Evolutionary conservation across 306 rosid genomes (phyloP), one percentile per base, ranked within the genome.

Genomic region (Luffa acutangula): DNA sequence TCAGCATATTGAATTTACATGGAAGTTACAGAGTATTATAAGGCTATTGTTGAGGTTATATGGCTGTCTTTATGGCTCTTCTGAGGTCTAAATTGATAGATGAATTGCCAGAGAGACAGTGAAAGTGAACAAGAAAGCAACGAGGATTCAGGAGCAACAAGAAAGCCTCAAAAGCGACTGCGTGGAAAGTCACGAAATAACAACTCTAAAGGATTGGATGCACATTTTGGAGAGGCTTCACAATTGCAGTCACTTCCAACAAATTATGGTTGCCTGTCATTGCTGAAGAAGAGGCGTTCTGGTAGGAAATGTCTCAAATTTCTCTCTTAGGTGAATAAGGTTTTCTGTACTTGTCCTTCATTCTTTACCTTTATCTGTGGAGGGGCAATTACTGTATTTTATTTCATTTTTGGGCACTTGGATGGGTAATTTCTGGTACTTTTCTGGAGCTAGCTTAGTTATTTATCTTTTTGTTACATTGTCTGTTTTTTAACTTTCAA

Each of bases 71-170:
- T 42, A 80, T 41, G 11, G 36, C 70, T 81, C 78, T 37, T 71
- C 60, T 85, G 21, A 62, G 73, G 75, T 82, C 81, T 87, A 70
- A 85, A 75, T 39, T 84, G 69, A 59, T 70, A 78, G 58, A 72
- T 88, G 73, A 59, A 45, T 74, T 84, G 84, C 43, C 93, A 95
- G 97, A 97, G 89, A 83, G 97, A 93, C 89, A 91, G 97, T 86
- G 93, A 91, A 75, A 89, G 96, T 82, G 97, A 92, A 80, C 87
- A 86, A 78, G 97, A 92, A 86, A 91, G 89, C 91, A 81, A 80
- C 14, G 96, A 85, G 41, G 88, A 83, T 65, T 82, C 81, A 81
- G 97, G 85, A 80, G 87, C 85, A 77, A 78, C 80, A 79, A 85
- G 82, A 78, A 90, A 82, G 77, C 88, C 96, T 77, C 81, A 84